Percentiles rank a stretch among this genome's conserved stretches.
Conservation (phyloP, 257 asterid genomes). For the Fraxinus americana region DNA sequence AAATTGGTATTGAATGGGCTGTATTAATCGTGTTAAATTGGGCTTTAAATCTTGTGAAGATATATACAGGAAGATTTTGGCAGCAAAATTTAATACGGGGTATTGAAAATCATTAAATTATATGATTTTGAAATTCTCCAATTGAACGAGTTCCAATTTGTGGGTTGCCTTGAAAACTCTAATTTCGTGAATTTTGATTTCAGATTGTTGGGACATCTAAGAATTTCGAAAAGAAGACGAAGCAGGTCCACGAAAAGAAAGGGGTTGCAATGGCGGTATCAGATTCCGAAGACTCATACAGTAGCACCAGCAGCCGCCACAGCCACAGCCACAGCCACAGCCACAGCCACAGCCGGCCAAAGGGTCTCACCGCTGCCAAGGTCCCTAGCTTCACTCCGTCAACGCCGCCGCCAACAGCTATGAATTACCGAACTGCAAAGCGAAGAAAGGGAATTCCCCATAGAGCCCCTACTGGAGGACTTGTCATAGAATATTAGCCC, state of each 20-base stretch:
- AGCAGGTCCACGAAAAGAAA: constrained; percentile 19
- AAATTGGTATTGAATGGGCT: background rate
- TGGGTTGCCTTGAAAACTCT: background rate
- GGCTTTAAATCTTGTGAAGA: background rate
- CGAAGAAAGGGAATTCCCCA: constrained; percentile 92
- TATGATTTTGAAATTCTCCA: too few species aligned
- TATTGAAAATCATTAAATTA: too few species aligned
- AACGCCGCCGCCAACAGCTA: constrained; percentile 76
- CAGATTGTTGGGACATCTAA: constrained; percentile 82
- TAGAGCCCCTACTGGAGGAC: constrained; percentile 83
- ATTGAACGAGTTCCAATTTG: background rate
- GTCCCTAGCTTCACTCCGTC: constrained; percentile 69
- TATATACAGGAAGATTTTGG: too few species aligned
- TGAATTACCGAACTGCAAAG: constrained; percentile 57
- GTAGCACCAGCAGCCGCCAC: constrained; percentile 33
- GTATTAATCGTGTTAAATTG: background rate
- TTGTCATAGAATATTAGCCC: constrained; percentile 43
- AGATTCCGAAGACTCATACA: constrained; percentile 67
- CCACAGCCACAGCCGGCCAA: constrained; percentile 37
- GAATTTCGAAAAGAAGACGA: constrained; percentile 42
- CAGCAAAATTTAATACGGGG: too few species aligned
- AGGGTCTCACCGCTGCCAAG: background rate
- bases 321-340: constrained; percentile 22
- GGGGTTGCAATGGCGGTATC: constrained; percentile 21
- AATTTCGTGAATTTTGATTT: constrained; percentile 1